phyloP scores from a whole-genome alignment of 2,329 filamentous ascomycete genomes.

The Corinectria fuckeliana region DNA sequence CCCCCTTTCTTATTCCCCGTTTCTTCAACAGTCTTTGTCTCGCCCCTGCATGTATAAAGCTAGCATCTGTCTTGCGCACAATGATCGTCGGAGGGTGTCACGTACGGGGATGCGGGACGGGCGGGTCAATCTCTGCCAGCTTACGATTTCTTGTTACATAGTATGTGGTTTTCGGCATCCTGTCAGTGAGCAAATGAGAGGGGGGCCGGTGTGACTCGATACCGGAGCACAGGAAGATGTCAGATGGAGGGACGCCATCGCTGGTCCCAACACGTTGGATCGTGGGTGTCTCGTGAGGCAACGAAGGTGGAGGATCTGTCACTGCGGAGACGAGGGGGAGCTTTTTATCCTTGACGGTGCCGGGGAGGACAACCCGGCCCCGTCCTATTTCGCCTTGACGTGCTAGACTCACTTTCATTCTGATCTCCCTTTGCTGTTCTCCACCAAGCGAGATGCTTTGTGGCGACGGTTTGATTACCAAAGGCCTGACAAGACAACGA shows the following conservation, averaged over 20 bases:
- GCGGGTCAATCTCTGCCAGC: neutral
- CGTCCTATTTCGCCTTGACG: neutral
- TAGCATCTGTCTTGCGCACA: neutral
- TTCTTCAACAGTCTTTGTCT: constrained; percentile 2
- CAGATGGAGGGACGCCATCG: neutral
- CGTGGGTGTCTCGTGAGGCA: neutral
- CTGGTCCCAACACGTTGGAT: constrained; percentile 1
- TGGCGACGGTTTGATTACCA: no score
- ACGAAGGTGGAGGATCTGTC: constrained; percentile 1
- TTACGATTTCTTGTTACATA: neutral
- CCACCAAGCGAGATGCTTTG: no score
- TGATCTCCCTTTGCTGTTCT: no score
- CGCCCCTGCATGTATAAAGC: constrained; percentile 8
- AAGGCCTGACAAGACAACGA: no score
- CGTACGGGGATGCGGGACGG: neutral
- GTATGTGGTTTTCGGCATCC: neutral
- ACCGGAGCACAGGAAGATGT: neutral
- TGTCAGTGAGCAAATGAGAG: neutral
- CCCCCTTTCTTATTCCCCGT: neutral
- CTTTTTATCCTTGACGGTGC: neutral
- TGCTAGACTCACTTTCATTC: neutral
- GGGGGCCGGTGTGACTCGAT: neutral
- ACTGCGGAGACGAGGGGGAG: neutral
- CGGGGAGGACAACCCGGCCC: neutral
- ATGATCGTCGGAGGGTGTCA: neutral